These are phyloP conservation scores for Xylaria sp. DNA, from an alignment of 495 filamentous ascomycete genomes.

Conservation along the genomic window DNA sequence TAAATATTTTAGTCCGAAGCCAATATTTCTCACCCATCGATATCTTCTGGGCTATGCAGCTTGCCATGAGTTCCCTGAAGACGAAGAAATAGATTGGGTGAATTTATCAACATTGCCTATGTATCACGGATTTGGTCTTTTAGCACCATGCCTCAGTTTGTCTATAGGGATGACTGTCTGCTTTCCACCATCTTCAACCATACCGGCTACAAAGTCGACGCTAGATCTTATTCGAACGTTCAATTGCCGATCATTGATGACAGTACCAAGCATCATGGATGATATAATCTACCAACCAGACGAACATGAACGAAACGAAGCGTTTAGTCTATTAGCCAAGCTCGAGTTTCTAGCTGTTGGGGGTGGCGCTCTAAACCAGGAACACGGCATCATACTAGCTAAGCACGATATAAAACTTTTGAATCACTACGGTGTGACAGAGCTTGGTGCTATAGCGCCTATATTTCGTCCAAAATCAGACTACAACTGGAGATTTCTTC, in stretches of 20 bases:
- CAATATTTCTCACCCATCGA: conserved; percentile 51
- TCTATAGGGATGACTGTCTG: conserved; percentile 50
- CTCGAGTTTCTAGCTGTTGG: conserved; percentile 54
- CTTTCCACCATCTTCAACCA: conserved; percentile 41
- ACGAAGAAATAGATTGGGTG: conserved; percentile 38
- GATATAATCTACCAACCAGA: conserved; percentile 44
- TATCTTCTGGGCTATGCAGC: conserved; percentile 49
- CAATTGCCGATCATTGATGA: conserved; percentile 48
- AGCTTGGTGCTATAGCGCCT: conserved; percentile 46
- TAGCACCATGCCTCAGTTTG: conserved; percentile 50
- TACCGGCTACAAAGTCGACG: conserved; percentile 41
- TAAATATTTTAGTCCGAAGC: conserved; percentile 42
- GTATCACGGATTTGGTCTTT: conserved; percentile 51
- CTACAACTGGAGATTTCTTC: conserved; percentile 49
- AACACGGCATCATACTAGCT: conserved; percentile 30
- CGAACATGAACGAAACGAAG: conserved; percentile 29
- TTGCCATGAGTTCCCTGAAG: conserved; percentile 43
- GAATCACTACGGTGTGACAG: conserved; percentile 50
- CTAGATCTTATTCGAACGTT: conserved; percentile 38
- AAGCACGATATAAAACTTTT: conserved; percentile 40
- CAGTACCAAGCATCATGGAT: conserved; percentile 56
- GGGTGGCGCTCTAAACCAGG: conserved; percentile 46
- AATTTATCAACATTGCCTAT: conserved; percentile 55
- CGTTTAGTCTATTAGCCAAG: conserved; percentile 28
- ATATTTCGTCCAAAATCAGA: conserved; percentile 41